Conservation (phyloP, 176 grass and related monocot genomes). For the Aegilops tauschii region DNA sequence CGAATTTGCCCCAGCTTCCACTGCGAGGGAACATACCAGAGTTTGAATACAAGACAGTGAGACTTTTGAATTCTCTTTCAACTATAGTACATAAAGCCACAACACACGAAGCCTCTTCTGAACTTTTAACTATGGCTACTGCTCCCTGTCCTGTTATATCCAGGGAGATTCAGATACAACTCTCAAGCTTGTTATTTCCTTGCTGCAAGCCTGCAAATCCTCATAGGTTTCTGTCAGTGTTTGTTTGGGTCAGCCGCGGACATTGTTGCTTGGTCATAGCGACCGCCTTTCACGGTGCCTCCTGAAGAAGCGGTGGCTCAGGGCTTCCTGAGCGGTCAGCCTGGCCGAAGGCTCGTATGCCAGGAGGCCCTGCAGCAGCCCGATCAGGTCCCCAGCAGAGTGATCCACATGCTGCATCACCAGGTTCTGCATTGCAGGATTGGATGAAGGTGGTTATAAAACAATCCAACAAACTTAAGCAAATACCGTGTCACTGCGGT, state of each 20-base stretch:
- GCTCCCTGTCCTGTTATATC: background rate
- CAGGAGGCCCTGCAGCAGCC: conserved; percentile 48
- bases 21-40: background rate
- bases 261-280: background rate
- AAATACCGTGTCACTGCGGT: background rate
- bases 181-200: background rate
- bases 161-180: background rate
- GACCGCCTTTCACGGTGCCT: background rate
- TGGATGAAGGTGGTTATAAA: background rate
- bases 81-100: background rate
- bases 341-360: conserved; percentile 38
- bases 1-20: background rate
- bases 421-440: conserved; percentile 34
- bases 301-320: conserved; percentile 41
- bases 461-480: background rate
- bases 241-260: background rate
- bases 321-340: conserved; percentile 38
- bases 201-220: background rate
- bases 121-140: background rate
- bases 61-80: background rate
- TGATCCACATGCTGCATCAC: conserved; percentile 66
- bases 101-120: background rate
- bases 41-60: background rate
- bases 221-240: background rate
- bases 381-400: conserved; percentile 52